Evolutionary conservation across 768 basidiomycete genomes (phyloP).

Genomic region (Lactarius vividus): DNA sequence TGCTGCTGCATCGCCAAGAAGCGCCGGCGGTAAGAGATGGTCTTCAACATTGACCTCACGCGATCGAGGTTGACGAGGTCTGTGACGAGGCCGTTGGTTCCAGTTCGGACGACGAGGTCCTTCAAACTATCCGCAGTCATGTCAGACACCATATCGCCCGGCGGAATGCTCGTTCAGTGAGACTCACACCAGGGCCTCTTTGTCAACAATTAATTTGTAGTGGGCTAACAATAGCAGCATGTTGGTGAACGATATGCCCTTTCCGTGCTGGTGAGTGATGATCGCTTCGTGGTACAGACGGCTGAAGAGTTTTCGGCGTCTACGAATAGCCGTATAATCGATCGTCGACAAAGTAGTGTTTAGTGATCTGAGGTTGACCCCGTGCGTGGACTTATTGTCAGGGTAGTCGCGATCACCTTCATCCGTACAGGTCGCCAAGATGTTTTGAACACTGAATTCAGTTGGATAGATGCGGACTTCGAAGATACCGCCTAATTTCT

Average conservation of each 20-base stretch:
- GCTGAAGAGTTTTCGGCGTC: slow-evolving; percentile 66
- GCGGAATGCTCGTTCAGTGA: not conserved
- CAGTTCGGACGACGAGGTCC: slow-evolving; percentile 73
- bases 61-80: slow-evolving; percentile 85
- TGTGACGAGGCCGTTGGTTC: slow-evolving; percentile 74
- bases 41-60: slow-evolving; percentile 75
- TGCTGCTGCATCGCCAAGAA: slow-evolving; percentile 56
- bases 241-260: slow-evolving; percentile 86
- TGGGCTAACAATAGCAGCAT: slow-evolving; percentile 89
- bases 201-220: slow-evolving; percentile 88
- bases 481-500: slow-evolving; percentile 86
- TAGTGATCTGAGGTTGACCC: slow-evolving; percentile 64
- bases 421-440: slow-evolving; percentile 52
- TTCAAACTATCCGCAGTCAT: slow-evolving; percentile 54
- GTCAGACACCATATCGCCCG: not conserved
- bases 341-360: slow-evolving; percentile 56
- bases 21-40: slow-evolving; percentile 67
- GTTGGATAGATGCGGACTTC: slow-evolving; percentile 82
- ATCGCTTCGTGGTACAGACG: slow-evolving; percentile 85
- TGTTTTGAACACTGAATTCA: slow-evolving; percentile 59
- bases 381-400: slow-evolving; percentile 41
- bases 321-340: slow-evolving; percentile 60
- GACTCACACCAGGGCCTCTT: slow-evolving; percentile 82
- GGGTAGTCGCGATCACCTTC: slow-evolving; percentile 36
- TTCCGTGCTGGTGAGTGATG: slow-evolving; percentile 64